Evolutionary conservation across 345 rosid genomes (phyloP), one percentile per base, ranked within the genome.

Genomic region (Hibiscus syriacus): DNA sequence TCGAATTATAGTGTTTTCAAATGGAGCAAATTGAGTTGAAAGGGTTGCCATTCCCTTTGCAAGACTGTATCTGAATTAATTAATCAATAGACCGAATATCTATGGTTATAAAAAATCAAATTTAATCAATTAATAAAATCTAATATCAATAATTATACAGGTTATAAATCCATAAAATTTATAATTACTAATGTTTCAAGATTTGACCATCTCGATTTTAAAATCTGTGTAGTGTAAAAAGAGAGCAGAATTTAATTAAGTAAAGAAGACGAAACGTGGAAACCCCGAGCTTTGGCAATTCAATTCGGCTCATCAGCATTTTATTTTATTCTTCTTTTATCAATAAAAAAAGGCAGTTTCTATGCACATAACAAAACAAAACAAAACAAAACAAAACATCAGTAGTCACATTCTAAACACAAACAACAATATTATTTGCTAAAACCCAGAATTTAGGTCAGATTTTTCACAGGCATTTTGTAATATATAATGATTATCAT

Each of bases 251-350:
- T 64, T 64, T 16, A 19, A 23, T 45, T 19, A 11, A 12, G 13
- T 5, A 55, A 29, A 48, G 69, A 66, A 65, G 69, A 66, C 69
- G 49, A 66, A 19, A 50, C 56, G 30, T 48, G 69, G 17, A 66
- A 30, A 17, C 56, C 1, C 12, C 32, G 26, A 48, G 43, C 26
- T 49, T 12, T 11, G 16, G 50, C 32, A 22, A 48, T 32, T 30
- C 45, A 13, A 53, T 26, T 26, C 5, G 14, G 13, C 12, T 50
- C 5, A 5, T 49, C 45, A 60, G 11, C 26, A 19, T 50, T 49
- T 19, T 19, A 7, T 50, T 19, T 20, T 3, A 0, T 32, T 46
- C 45, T 10, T 11, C 11, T 17, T 17, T 19, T 2, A n/a, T 2
- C 22, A 20, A 32, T 30, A 50, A 66, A 49, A 66, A 49, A 50